Base-by-base conservation (phyloP, 2,329 filamentous ascomycete genomes). In the Colletotrichum orchidophilum region DNA sequence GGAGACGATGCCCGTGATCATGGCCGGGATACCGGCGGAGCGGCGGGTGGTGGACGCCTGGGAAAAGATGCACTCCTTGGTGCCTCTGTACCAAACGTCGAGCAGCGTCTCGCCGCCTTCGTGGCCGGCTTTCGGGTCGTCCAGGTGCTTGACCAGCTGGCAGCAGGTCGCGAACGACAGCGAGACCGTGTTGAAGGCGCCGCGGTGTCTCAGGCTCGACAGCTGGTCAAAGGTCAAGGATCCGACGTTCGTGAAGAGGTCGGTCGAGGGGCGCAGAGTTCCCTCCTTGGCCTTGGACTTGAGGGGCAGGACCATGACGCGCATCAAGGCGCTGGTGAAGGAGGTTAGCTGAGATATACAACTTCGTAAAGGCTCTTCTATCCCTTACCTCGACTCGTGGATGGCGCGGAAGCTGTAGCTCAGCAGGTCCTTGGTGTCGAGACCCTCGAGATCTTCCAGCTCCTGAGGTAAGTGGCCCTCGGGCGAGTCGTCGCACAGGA, bases 391-490 rank as follows among this genome's bases (percentile, higher is more conserved):
- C 27, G 95, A 94, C 82, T 99, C 96, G 73, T 97, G 96, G n/a
- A 98, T 86, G 6, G 95, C 94, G 75, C 96, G 90, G 88, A 97
- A 99, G 73, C 95, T 97, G 80, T 96, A 99, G 74, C 96, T 98
- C 57, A 99, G 82, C 21, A 97, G 87, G 76, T 97, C 94, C 78
- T 98, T 98, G 0, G 94, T 95, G 62, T 93, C 92, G 2, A 94
- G 86, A 1, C 91, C 93, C 5, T 92, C 87, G 18, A 89, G 83
- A 39, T 93, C 91, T 63, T 93, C 90, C n/a, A 94, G 80, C 29
- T 96, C 93, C 62, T 95, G 91, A 0, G 92, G 92, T 3, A 94
- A 84, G 79, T 96, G 92, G 0, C 96, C 96, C 81, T 99, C 96
- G 0, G 97, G 96, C 1, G 96, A 97, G 81, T 98, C 96, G 73